phyloP scores from a whole-genome alignment of 2,329 filamentous ascomycete genomes.

The Graphiopsis chlorocephala region DNA sequence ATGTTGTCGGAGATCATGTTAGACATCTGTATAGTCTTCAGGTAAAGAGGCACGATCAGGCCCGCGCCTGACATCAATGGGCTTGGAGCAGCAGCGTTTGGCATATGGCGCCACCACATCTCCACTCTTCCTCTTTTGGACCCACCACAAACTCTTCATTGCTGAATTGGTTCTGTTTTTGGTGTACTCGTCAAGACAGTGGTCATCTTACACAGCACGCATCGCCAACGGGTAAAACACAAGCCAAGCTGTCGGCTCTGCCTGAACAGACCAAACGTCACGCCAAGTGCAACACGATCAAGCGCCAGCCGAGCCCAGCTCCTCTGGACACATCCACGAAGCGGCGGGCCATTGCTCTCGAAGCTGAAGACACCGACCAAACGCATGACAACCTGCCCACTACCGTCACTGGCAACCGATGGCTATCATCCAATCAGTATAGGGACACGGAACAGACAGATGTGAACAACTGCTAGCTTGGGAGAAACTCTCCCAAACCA shows the following conservation, averaged over 20 bases:
- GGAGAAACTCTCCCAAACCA: neutral
- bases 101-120: neutral
- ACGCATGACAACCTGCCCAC: neutral
- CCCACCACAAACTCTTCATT: neutral
- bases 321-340: neutral
- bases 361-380: neutral
- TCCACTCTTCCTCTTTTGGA: neutral
- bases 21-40: too few relatives aligned
- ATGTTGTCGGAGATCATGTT: too few relatives aligned
- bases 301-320: neutral
- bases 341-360: neutral
- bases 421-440: too few relatives aligned
- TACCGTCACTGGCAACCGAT: too few relatives aligned
- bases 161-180: neutral
- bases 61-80: too few relatives aligned
- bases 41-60: too few relatives aligned
- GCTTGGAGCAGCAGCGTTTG: neutral
- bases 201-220: neutral
- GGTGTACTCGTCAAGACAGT: neutral
- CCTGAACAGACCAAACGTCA: neutral
- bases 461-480: neutral
- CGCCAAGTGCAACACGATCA: neutral
- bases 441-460: too few relatives aligned
- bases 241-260: neutral
- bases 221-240: neutral